phyloP scores from a whole-genome alignment of 148 eudicot genomes.

The Drosera capensis region DNA sequence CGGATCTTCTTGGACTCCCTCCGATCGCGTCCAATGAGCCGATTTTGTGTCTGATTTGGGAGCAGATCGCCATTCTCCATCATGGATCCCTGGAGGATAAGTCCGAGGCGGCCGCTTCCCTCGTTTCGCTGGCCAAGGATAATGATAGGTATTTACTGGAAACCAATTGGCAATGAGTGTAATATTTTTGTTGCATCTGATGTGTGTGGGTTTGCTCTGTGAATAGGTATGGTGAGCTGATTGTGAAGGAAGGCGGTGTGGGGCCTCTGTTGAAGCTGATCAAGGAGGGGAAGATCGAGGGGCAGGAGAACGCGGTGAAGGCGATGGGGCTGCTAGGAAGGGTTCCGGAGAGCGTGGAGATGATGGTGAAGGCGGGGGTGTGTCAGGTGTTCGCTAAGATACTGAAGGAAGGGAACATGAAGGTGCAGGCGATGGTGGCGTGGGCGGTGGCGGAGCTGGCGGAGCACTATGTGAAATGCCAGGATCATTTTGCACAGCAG shows the following conservation, averaged over 20 bases:
- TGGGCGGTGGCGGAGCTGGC: conserved; percentile 85
- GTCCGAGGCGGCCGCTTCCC: conserved; percentile 65
- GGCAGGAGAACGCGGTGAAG: conserved; percentile 72
- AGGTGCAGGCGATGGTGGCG: conserved; percentile 76
- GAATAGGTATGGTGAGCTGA: conserved; percentile 69
- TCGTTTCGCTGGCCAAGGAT: conserved; percentile 69
- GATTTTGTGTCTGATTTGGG: conserved; percentile 77
- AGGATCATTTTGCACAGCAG: conserved; percentile 68
- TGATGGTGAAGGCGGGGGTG: conserved; percentile 63
- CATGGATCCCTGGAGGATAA: conserved; percentile 45
- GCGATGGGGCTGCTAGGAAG: conserved; percentile 67
- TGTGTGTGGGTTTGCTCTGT: too few species aligned
- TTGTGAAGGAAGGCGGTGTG: conserved; percentile 85
- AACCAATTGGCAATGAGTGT: too few species aligned
- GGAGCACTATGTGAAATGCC: conserved; percentile 46
- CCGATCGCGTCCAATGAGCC: conserved; percentile 98
- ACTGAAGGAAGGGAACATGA: conserved; percentile 85
- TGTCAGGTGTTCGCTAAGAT: conserved; percentile 66
- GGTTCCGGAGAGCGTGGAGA: conserved; percentile 69
- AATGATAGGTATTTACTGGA: too few species aligned
- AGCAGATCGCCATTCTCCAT: conserved; percentile 60
- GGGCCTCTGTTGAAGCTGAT: conserved; percentile 55
- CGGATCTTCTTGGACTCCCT: conserved; percentile 58
- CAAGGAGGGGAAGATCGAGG: conserved; percentile 77
- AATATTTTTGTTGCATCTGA: too few species aligned